These are phyloP conservation scores for Xylaria palmicola DNA, from an alignment of 495 filamentous ascomycete genomes.

Conservation along the genomic window DNA sequence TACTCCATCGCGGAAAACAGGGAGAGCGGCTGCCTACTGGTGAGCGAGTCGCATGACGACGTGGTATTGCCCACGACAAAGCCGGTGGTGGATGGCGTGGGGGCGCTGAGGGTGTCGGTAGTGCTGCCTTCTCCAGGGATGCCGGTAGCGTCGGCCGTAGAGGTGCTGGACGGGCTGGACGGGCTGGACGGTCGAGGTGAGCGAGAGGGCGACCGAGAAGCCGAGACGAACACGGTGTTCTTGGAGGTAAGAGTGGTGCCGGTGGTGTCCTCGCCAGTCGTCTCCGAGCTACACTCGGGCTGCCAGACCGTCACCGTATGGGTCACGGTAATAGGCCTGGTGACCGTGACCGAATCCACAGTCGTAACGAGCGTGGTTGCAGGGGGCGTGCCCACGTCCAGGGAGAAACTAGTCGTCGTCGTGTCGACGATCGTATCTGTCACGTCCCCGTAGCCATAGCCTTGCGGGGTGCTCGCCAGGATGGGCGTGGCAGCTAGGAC, in stretches of 20 bases:
- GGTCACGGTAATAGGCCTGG: neutral
- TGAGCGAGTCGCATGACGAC: neutral
- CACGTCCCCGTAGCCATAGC: slow-evolving; percentile 11
- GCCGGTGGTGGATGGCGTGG: neutral
- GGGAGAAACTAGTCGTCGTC: neutral
- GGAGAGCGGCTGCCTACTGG: neutral
- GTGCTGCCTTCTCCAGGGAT: neutral
- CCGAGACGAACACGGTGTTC: slow-evolving; percentile 4
- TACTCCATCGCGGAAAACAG: neutral
- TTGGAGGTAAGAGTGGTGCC: neutral
- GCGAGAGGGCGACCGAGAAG: too few species aligned
- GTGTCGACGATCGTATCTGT: neutral
- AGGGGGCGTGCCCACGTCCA: neutral
- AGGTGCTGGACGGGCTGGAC: neutral
- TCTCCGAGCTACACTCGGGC: neutral
- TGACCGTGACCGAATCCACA: slow-evolving; percentile 7
- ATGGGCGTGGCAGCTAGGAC: neutral
- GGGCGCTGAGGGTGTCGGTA: neutral
- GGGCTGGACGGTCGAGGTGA: too few species aligned
- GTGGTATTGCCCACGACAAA: neutral
- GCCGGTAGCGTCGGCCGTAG: neutral
- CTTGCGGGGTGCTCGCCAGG: slow-evolving; percentile 1
- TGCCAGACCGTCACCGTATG: neutral
- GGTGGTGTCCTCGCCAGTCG: neutral
- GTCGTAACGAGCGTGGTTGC: neutral